A percentile compares a stretch with the other conserved stretches of the same genome.
These are phyloP conservation scores for Dipteronia dyeriana DNA, from an alignment of 345 rosid genomes.

Conservation along the genomic window DNA sequence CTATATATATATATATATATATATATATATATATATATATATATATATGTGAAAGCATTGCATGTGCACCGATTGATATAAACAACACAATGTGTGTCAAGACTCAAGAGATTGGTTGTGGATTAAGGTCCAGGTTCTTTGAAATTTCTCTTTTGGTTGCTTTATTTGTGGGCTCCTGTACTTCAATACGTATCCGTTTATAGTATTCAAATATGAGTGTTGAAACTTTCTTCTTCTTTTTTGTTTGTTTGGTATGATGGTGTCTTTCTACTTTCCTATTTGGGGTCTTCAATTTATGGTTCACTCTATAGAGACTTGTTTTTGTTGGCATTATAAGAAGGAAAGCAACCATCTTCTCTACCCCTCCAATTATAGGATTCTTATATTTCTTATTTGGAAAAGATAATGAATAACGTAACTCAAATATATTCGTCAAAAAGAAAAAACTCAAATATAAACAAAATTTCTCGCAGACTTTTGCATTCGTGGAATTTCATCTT, in stretches of 20 bases:
- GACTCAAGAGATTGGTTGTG: neutral
- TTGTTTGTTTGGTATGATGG: neutral
- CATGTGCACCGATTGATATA: neutral
- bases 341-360: neutral
- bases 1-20: too few species aligned
- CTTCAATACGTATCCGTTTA: neutral
- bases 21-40: too few species aligned
- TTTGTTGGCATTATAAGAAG: neutral
- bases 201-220: neutral
- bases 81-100: neutral
- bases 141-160: slow-evolving; percentile 1
- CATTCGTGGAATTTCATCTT: too few species aligned
- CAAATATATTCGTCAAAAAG: too few species aligned
- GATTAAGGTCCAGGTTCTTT: slow-evolving; percentile 10
- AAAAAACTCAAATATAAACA: too few species aligned
- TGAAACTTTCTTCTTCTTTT: neutral
- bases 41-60: too few species aligned
- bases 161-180: slow-evolving; percentile 3
- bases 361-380: too few species aligned
- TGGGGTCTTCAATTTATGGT: neutral
- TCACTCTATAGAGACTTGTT: neutral
- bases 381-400: too few species aligned
- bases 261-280: neutral
- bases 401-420: too few species aligned
- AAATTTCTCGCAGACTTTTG: too few species aligned